Base-by-base conservation (phyloP, 2,329 filamentous ascomycete species). In the Botryotinia calthae region DNA sequence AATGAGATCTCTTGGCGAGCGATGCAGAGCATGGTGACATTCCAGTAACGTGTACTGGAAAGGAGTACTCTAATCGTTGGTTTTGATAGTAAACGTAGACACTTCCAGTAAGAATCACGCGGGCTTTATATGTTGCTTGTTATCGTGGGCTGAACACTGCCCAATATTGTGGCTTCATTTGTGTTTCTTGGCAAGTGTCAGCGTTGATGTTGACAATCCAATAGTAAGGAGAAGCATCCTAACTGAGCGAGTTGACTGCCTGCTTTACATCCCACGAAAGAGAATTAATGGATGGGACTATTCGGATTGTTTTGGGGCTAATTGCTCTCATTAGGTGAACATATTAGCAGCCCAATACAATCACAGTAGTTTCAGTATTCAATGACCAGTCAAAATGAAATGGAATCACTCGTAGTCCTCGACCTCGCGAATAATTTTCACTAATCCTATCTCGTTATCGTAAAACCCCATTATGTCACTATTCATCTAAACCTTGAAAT, bases 21-120 rank as follows among this genome's bases (percentile, higher is more conserved):
- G 25, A 4, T 54, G 48, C 48, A 54, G 25, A 54, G 25, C 48
- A n/a, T 54, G 12, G 25, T n/a, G 48, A 14, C 25, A 14, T n/a
- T n/a, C 10, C 48, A 14, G 12, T n/a, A 16, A 12, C 2, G n/a
- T 25, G 48, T 5, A n/a, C 48, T n/a, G 25, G 25, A n/a, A 16
- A n/a, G 2, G 4, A 0, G 9, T 16, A n/a, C 25, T n/a, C 14
- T 1, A 54, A 0, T n/a, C 3, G 16, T 7, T n/a, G 22, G 4
- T 2, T n/a, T n/a, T 12, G 48, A n/a, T n/a, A 6, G 48, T 14
- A n/a, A 16, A n/a, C 16, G 10, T 5, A n/a, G 4, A 54, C 0
- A n/a, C 7, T 14, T 3, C 25, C 25, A 5, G 25, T 3, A 54
- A n/a, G 2, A 4, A 54, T 54, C 4, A 54, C 10, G 16, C 4